Base-by-base conservation (phyloP, 2,329 filamentous ascomycete genomes). In the Scortechinia acanthostroma region DNA sequence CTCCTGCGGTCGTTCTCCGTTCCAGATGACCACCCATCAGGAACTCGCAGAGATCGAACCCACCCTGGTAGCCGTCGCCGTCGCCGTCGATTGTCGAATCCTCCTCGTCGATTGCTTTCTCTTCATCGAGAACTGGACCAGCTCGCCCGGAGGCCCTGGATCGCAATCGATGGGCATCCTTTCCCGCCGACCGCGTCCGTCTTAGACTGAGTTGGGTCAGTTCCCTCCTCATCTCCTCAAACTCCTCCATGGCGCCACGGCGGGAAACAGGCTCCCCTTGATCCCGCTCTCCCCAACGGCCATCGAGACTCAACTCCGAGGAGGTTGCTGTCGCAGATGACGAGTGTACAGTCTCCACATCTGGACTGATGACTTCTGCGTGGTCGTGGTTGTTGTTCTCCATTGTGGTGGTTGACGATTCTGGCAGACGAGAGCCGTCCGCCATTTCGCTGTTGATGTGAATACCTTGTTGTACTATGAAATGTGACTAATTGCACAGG, bases 1-100 rank as follows among this genome's bases (percentile, higher is more conserved):
- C 69, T 4, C 80, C 83, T 3, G 63, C 57, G 22, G 80, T 74
- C 2, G 76, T 77, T 13, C 84, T 74, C 58, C 85, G 88, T 62
- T 90, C 87, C 48, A 90, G 82, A 53, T 86, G 83, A 1, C 86
- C 86, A 48, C 87, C 79, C 42, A 78, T 75, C 63, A 91, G 76
- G 56, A 91, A 91, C 13, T 79, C 68, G 23, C 74, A 76, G 1
- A 91, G 70, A 48, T 86, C 75, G 50, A 91, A 89, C 2, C 76
- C 80, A 1, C 78, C 75, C n/a, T n/a, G n/a, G 2, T 76, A 68
- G 19, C 74, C 64, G 15, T 75, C 71, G 15, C 74, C 69, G 17
- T 40, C 35, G n/a, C 10, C 25, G 10, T 30, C 25, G 10, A n/a
- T 30, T 10, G 25, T 10, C 10, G 25, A 30, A 3, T 61, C 64